Evolutionary conservation across 305 asterid species (phyloP), one percentile per base, ranked within the genome.

Genomic region (Solanum aculeatissimum): DNA sequence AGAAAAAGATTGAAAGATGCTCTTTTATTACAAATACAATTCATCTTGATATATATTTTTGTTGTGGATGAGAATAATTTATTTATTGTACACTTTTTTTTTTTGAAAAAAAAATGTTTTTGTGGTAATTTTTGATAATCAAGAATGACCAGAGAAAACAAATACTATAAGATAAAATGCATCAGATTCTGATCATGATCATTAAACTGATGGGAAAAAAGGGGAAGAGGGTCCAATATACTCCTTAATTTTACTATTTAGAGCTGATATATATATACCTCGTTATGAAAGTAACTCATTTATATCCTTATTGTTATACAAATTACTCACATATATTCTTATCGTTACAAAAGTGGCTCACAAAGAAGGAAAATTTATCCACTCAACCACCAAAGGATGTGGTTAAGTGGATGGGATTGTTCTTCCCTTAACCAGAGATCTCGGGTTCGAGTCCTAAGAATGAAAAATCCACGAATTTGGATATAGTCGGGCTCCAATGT

Each of bases 1-100:
- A 45, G 42, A 57, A 40, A 66, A 75, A 29, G 29, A 77, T 27
- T 7, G 80, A 84, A 84, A 86, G 87, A 86, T 84, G 77, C 89
- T 84, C 83, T 55, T 42, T 35, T 35, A 6, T 35, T 40, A 74
- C 70, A 57, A 69, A 69, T 62, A 81, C 43, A 55, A 9, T 62
- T 81, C 84, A 60, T 65, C 19, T 81, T 81, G 27, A 49, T 35
- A 23, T 60, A 60, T 60, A 47, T n/a, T n/a, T n/a, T n/a, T 58
- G 74, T 25, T 43, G 18, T 60, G 84, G 57, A 14, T 60, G 84
- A 60, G 54, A 42, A 65, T 49, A 55, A 42, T 62, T 3, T 43
- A 21, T 63, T 25, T 58, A 2, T 14, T n/a, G 12, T n/a, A 57
- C 29, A 21, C 29, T 55, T 55, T 51, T 54, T 14, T 0, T 40